Base-by-base conservation (phyloP, 345 rosid species). In the Zanthoxylum bungeanum region DNA sequence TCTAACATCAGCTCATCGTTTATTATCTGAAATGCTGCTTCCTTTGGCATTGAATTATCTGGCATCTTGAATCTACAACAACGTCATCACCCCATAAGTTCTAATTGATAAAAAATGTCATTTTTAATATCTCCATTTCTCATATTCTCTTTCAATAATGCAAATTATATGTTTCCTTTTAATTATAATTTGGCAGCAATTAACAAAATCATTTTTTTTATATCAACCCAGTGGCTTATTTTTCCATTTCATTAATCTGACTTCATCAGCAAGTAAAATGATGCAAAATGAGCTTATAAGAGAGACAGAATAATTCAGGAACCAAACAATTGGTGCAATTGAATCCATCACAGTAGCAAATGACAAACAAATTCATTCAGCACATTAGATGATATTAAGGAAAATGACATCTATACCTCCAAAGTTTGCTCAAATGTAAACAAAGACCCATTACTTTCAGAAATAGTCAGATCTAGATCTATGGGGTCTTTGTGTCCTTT, bases 1-100 rank as follows among this genome's bases (percentile, higher is more conserved):
- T 90, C 96, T 3, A 90, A 81, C 96, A 90, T 90, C 67, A 90
- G 76, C 87, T 90, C 96, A 71, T 90, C 91, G 55, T 63, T 85
- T 50, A 90, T 90, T 50, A 88, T 78, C 80, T 90, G 96, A 68
- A 82, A 90, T 1, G 96, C 96, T 0, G 93, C 96, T 10, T 90
- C 96, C 80, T 86, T 90, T 0, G 96, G 93, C 74, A 85, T 90
- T 4, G 87, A 84, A 76, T 69, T 79, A 8, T 83, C 80, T 0
- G 93, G 88, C 85, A 90, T 88, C 77, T 70, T 84, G 76, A 88
- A 90, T 84, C 89, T 85, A 71, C 76, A 75, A 46, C 58, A 17
- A 47, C 9, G 61, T 4, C 25, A 19, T 75, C 69, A 65, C 0
- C 58, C 30, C 70, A 33, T 50, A 12, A 66, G n/a, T 14, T 11